These are phyloP conservation scores for Dendrocalamus sinicus DNA, from an alignment of 176 grass and related monocot species.

Conservation along the genomic window DNA sequence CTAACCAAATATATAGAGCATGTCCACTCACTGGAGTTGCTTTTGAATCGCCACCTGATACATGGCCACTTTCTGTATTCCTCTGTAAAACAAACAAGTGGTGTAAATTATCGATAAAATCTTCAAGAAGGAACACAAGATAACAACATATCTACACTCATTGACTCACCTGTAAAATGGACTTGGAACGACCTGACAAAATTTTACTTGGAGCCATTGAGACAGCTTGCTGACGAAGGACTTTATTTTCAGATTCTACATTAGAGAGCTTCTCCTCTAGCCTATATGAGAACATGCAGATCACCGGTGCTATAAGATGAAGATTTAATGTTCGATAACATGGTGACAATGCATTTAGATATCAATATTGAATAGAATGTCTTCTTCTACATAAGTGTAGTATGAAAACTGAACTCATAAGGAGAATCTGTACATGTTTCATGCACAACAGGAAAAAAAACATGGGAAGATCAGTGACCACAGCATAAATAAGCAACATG, in stretches of 20 bases:
- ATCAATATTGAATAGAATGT: slow-evolving; percentile 31
- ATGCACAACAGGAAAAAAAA: slow-evolving; percentile 12
- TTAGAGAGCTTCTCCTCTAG: slow-evolving; percentile 97
- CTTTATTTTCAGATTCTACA: slow-evolving; percentile 99
- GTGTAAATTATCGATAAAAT: slow-evolving; percentile 37
- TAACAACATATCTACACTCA: slow-evolving; percentile 43
- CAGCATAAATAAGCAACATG: slow-evolving; percentile 21
- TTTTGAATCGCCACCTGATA: slow-evolving; percentile 62
- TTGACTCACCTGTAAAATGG: slow-evolving; percentile 70
- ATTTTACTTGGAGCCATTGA: slow-evolving; percentile 94
- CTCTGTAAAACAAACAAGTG: slow-evolving; percentile 67
- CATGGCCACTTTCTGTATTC: slow-evolving; percentile 69
- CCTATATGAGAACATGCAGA: slow-evolving; percentile 62
- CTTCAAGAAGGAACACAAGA: neutral
- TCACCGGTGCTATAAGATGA: slow-evolving; percentile 24
- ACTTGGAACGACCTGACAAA: slow-evolving; percentile 90
- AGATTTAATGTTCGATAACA: slow-evolving; percentile 20
- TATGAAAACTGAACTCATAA: slow-evolving; percentile 1
- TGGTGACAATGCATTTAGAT: slow-evolving; percentile 22
- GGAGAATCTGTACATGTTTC: neutral
- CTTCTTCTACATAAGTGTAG: neutral
- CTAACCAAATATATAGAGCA: slow-evolving; percentile 24
- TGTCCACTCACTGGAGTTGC: slow-evolving; percentile 57
- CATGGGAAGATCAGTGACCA: neutral
- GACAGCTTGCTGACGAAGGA: slow-evolving; percentile 96